Evolutionary conservation across 2,329 filamentous ascomycete genomes (phyloP), one percentile per base, ranked within the genome.

Genomic region (Coleophoma eucalyptorum): DNA sequence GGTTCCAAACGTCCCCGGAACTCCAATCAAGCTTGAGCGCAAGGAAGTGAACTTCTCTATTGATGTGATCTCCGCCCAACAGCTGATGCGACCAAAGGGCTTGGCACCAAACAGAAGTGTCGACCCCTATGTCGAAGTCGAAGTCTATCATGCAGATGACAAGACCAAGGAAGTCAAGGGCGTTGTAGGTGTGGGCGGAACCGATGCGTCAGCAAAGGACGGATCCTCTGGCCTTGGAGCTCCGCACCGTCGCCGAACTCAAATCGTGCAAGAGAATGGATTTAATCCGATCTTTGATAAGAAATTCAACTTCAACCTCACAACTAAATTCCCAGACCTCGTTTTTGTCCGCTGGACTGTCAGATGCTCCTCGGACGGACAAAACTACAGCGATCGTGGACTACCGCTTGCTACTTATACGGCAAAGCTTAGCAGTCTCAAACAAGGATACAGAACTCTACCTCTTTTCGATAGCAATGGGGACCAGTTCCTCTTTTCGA

Each of bases 341-440:
- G 87, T 97, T 51, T 97, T 97, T 68, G 85, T 99, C 48, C 88
- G 91, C 43, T 96, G 90, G 82, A 92, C 87, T 20, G 90, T 97
- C 50, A 93, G 89, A 78, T 88, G 94, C 59, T 92, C 91, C 1
- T 77, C 83, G 52, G 89, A 93, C 64, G 89, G 89, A 40, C 80
- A 85, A 60, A 86, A 75, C 58, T 80, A 82, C 58, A 88, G 81
- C 52, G 85, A 85, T 55, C 70, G 77, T 62, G 67, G 80, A 68
- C 70, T 79, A 57, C 73, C 90, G 19, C 78, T 97, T 51, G 94
- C 90, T 3, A 94, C 88, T 1, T 97, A 93, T 69, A 97, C 90
- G 2, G 92, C 90, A 55, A 97, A 97, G 72, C 83, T 97, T 47
- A 86, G 79, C 72, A 26, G 26, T 65, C 80, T 97, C 40, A 90